Evolutionary conservation across 2,329 filamentous ascomycete species (phyloP), one percentile per base, ranked within the genome.

Genomic region (Cytospora chrysosperma): DNA sequence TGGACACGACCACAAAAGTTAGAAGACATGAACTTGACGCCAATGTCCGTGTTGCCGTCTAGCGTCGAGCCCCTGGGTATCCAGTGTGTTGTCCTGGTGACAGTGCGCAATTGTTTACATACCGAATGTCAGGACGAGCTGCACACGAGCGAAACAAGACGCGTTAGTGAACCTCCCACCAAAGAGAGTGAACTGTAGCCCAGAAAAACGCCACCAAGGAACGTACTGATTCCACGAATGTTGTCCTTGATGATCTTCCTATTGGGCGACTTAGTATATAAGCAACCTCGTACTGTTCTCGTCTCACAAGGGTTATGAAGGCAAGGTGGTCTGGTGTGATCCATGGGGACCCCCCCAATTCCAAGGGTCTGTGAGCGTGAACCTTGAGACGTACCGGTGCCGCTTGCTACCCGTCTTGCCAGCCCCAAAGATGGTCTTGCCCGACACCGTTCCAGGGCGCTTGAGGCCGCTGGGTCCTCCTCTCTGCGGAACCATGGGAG

Each of bases 211-310:
- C 49, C 15, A 28, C 17, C 28, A 28, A 28, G 55, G 5, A 56
- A 77, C 81, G 69, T 75, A 83, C 83, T 85, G 21, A 86, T 78
- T 0, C 81, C 83, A 0, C 70, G 59, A 10, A 86, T 79, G 0
- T 71, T 78, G 43, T 86, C 84, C 19, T 74, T 77, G 0, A 78
- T 34, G 0, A 85, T 71, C 63, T 85, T 86, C 0, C 83, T 83
- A 47, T 59, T 28, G 58, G 37, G 40, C 54, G n/a, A 19, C 24
- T 56, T 30, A 52, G 43, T 7, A 27, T 19, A 24, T 5, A 24
- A 12, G 1, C 19, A 12, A n/a, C n/a, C 43, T 47, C 17, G 9
- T 19, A 47, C n/a, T 5, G n/a, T n/a, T 24, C 43, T 47, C 43
- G 43, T 24, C 43, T 47, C 43, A 24, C n/a, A 21, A 24, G 43